phyloP scores from a whole-genome alignment of 192 early-diverging fungal species.

The Gonapodya prolifera region DNA sequence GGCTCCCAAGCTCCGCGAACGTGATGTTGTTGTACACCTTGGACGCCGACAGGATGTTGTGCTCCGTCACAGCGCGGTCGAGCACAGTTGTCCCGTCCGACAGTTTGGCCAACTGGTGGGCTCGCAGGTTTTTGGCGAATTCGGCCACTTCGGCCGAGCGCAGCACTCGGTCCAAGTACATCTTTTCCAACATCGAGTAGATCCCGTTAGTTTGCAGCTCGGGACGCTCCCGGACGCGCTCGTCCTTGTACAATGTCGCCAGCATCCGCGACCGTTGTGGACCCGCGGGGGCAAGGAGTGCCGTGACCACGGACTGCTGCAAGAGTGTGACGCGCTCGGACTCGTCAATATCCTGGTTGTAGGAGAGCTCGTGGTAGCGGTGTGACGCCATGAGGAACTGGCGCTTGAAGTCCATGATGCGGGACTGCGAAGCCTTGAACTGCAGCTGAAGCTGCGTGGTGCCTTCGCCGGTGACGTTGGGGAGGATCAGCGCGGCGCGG shows the following conservation, averaged over 20 bases:
- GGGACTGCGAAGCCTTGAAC: constrained; percentile 72
- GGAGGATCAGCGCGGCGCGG: constrained; percentile 61
- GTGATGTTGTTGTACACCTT: constrained; percentile 87
- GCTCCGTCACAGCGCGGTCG: constrained; percentile 87
- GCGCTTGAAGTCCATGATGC: constrained; percentile 71
- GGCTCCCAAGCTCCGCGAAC: constrained; percentile 68
- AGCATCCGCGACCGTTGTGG: constrained; percentile 76
- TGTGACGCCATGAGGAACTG: constrained; percentile 35
- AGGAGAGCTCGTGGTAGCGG: constrained; percentile 67
- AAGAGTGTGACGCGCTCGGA: constrained; percentile 37
- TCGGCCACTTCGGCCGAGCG: constrained; percentile 63
- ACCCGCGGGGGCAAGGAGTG: constrained; percentile 81
- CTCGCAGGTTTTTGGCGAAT: constrained; percentile 56
- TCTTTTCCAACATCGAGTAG: constrained; percentile 74
- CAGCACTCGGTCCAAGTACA: constrained; percentile 83
- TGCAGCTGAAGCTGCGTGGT: constrained; percentile 41
- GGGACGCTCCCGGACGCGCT: constrained; percentile 66
- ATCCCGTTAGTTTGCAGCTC: constrained; percentile 21
- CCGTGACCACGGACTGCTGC: constrained; percentile 69
- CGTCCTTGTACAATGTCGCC: constrained; percentile 83
- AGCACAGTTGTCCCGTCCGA: constrained; percentile 67
- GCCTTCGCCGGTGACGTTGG: constrained; percentile 17
- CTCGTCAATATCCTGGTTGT: constrained; percentile 45
- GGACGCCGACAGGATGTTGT: constrained; percentile 77
- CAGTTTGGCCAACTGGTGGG: constrained; percentile 65